phyloP scores from a whole-genome alignment of 176 grass and related monocot species.

The Bromus sterilis region DNA sequence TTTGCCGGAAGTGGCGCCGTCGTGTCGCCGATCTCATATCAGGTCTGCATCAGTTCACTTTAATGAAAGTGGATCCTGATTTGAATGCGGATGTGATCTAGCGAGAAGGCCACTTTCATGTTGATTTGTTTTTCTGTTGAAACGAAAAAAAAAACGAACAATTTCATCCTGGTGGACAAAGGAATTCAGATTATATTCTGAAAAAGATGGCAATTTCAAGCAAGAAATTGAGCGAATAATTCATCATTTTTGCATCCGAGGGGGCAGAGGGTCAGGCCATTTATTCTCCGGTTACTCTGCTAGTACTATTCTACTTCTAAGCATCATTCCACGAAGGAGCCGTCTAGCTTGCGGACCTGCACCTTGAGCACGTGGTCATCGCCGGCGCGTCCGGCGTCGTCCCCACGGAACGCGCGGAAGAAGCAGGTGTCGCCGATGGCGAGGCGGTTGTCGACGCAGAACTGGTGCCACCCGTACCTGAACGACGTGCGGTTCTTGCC shows the following conservation, averaged over 20 bases:
- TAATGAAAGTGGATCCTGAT: neutral
- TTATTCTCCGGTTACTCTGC: neutral
- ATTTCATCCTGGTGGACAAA: no score
- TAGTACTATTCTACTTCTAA: no score
- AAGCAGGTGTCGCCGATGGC: conserved; percentile 40
- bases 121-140: no score
- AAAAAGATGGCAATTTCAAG: neutral
- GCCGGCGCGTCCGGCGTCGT: neutral
- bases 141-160: no score
- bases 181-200: no score
- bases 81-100: neutral
- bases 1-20: no score
- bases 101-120: no score
- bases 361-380: conserved; percentile 35
- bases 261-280: neutral
- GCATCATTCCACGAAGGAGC: neutral
- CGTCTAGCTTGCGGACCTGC: conserved; percentile 22
- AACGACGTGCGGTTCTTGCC: neutral
- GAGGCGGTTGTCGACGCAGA: conserved; percentile 36
- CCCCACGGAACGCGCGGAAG: conserved; percentile 12
- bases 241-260: neutral
- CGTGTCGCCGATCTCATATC: no score
- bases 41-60: neutral
- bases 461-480: conserved; percentile 39
- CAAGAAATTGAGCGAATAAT: neutral